Conservation (phyloP, 805 yeast genomes). For the Candida maris region DNA sequence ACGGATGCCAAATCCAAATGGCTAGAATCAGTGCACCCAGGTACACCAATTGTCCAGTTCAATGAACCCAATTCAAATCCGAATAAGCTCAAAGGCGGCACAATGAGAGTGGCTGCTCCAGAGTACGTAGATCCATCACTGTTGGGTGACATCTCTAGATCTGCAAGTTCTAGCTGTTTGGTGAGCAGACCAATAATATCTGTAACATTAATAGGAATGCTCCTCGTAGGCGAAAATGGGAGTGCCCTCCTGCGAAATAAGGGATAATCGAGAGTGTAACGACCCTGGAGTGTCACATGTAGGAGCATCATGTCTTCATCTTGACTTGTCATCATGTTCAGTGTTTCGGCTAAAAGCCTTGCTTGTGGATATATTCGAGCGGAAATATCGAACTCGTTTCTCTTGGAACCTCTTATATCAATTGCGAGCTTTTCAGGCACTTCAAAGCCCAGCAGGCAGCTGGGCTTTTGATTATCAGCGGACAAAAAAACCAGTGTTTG, state of each 20-base stretch:
- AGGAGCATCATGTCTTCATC: neutral
- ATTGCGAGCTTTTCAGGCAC: neutral
- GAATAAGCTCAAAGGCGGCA: neutral
- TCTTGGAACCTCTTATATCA: neutral
- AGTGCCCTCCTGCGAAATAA: neutral
- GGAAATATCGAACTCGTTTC: neutral
- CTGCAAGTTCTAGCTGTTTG: neutral
- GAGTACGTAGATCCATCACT: constrained; percentile 2
- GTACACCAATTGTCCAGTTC: constrained; percentile 7
- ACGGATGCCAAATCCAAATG: constrained; percentile 1
- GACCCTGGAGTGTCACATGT: neutral
- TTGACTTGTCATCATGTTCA: constrained; percentile 1
- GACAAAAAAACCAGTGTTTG: constrained; percentile 6
- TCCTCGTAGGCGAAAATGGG: neutral
- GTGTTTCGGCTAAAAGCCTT: constrained; percentile 1
- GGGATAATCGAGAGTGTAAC: neutral
- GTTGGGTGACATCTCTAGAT: constrained; percentile 2
- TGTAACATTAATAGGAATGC: neutral
- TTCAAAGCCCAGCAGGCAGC: constrained; percentile 3
- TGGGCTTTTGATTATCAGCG: constrained; percentile 1
- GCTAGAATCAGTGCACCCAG: constrained; percentile 5
- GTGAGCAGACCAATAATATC: constrained; percentile 1
- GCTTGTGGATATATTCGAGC: neutral
- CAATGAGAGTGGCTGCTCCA: constrained; percentile 3
- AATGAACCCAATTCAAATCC: constrained; percentile 2